phyloP scores from a whole-genome alignment of 164 flowering plant species.

The Sextonia rubra region DNA sequence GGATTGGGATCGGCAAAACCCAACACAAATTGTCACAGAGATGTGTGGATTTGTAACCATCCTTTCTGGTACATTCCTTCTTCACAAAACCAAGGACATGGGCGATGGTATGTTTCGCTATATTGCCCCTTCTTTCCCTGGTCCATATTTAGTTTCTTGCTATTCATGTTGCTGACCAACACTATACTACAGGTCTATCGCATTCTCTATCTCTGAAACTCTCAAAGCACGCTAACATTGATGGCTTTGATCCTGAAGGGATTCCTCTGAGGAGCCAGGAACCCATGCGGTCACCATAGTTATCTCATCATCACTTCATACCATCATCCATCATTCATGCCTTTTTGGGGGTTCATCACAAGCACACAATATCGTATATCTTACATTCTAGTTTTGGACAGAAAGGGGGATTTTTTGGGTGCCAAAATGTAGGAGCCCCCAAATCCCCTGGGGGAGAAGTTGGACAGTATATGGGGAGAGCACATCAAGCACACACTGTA shows the following conservation, averaged over 20 bases:
- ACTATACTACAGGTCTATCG: conserved; percentile 13
- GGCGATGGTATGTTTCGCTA: conserved; percentile 31
- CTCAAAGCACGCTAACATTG: conserved; percentile 33
- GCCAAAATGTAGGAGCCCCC: neutral
- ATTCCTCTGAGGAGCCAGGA: conserved; percentile 43
- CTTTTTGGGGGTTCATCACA: neutral
- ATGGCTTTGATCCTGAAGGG: conserved; percentile 32
- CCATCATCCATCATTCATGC: neutral
- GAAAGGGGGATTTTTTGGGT: neutral
- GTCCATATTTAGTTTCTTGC: neutral
- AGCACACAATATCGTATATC: too few species aligned
- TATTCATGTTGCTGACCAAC: neutral
- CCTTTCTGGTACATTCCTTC: conserved; percentile 72
- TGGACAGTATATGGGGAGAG: neutral
- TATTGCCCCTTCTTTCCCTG: neutral
- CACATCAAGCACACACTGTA: neutral
- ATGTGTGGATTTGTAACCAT: conserved; percentile 76
- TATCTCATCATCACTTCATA: neutral
- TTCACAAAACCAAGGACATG: conserved; percentile 77
- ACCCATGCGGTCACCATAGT: conserved; percentile 8
- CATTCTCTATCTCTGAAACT: conserved; percentile 17
- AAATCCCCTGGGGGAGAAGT: neutral
- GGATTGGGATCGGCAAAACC: conserved; percentile 77
- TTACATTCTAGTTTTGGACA: neutral
- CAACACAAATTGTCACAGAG: conserved; percentile 67